Conservation (phyloP, 208 protist species). For the Trypanosoma brucei region DNA sequence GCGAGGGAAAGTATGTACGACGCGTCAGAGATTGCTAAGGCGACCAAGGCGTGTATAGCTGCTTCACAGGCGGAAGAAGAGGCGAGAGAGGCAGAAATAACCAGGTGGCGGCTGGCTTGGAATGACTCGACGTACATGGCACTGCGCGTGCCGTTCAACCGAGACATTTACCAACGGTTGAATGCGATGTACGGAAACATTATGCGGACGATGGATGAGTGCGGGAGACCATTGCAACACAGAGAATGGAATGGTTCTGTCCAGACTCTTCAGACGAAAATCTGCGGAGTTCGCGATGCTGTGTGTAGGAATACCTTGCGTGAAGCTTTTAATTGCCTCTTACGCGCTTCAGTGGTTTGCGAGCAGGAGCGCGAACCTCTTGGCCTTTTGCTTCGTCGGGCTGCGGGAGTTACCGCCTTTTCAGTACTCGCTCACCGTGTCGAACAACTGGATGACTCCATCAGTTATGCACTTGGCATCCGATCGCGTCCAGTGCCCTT, state of each 20-base stretch:
- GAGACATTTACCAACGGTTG: slow-evolving; percentile 57
- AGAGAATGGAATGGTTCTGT: slow-evolving; percentile 56
- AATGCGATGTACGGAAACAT: slow-evolving; percentile 44
- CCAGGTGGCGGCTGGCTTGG: slow-evolving; percentile 20
- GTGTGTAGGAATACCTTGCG: slow-evolving; percentile 37
- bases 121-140: slow-evolving; percentile 15
- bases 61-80: slow-evolving; percentile 1
- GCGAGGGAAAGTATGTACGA: slow-evolving; percentile 29
- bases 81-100: slow-evolving; percentile 4
- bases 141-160: slow-evolving; percentile 48
- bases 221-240: slow-evolving; percentile 21
- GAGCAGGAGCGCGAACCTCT: slow-evolving; percentile 32
- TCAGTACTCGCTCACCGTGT: slow-evolving; percentile 14
- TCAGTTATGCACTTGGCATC: slow-evolving; percentile 3
- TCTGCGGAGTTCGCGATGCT: slow-evolving; percentile 56
- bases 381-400: slow-evolving; percentile 37
- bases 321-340: slow-evolving; percentile 50
- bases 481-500: background rate
- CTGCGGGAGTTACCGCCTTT: slow-evolving; percentile 33
- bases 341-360: slow-evolving; percentile 54
- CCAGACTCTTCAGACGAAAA: slow-evolving; percentile 29
- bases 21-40: slow-evolving; percentile 29
- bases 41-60: slow-evolving; percentile 12
- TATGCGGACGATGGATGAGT: slow-evolving; percentile 18
- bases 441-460: slow-evolving; percentile 9